phyloP scores from a whole-genome alignment of 495 filamentous ascomycete species.

The Aspergillus indologenus region DNA sequence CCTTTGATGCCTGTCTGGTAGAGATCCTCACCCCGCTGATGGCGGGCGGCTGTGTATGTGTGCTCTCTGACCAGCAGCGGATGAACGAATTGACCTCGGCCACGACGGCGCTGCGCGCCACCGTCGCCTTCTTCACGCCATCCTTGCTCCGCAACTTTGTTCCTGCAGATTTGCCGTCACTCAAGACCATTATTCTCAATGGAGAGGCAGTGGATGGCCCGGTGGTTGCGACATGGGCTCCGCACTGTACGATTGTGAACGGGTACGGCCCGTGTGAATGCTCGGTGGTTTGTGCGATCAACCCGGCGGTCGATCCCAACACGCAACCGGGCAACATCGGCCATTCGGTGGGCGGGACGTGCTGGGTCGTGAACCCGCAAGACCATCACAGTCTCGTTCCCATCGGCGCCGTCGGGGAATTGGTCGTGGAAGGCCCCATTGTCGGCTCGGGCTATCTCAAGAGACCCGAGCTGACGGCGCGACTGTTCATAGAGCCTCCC shows the following conservation, averaged over 20 bases:
- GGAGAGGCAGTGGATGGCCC: not conserved
- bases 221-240: not conserved
- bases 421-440: conserved; percentile 39
- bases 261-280: conserved; percentile 36
- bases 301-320: conserved; percentile 10
- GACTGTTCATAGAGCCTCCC: conserved; percentile 16
- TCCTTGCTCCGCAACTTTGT: not conserved
- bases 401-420: conserved; percentile 41
- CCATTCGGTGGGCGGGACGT: conserved; percentile 11
- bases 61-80: not conserved
- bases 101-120: not conserved
- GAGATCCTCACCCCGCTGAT: not conserved
- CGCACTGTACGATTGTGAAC: not conserved
- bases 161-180: not conserved
- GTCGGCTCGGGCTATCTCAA: conserved; percentile 38
- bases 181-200: not conserved
- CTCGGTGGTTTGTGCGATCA: conserved; percentile 23
- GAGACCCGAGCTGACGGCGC: too few species aligned
- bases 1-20: not conserved
- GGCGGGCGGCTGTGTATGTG: not conserved
- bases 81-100: not conserved
- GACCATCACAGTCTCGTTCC: conserved; percentile 31
- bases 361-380: conserved; percentile 37
- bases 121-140: not conserved
- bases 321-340: conserved; percentile 30